A percentile compares a stretch with the other conserved stretches of the same genome.
These are phyloP conservation scores for Beauveria scarabaeidicola DNA, from an alignment of 2,329 filamentous ascomycete genomes.

Conservation along the genomic window DNA sequence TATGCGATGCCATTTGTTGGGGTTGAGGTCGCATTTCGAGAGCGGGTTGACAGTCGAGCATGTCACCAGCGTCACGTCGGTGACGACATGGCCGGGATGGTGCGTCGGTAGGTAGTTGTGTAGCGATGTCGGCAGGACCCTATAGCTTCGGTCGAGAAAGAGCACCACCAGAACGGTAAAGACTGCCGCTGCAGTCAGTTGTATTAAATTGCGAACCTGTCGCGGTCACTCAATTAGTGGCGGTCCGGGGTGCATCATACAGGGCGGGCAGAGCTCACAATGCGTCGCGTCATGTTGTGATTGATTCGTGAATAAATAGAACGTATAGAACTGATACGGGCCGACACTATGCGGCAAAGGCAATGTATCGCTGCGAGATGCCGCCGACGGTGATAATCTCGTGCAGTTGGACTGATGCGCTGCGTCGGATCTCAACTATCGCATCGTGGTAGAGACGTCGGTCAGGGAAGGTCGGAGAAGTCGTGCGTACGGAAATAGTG, in stretches of 20 bases:
- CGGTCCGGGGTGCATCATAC: background rate
- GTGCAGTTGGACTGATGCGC: background rate
- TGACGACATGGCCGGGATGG: slow-evolving; percentile 75
- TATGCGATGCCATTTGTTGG: slow-evolving; percentile 66
- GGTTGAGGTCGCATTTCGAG: slow-evolving; percentile 66
- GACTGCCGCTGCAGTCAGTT: slow-evolving; percentile 59
- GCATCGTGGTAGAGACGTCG: slow-evolving; percentile 2
- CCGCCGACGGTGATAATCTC: background rate
- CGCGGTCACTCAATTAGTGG: slow-evolving; percentile 9
- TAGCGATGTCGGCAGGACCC: slow-evolving; percentile 74
- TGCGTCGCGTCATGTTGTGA: slow-evolving; percentile 17
- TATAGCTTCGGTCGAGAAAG: slow-evolving; percentile 81
- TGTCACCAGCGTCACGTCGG: slow-evolving; percentile 69
- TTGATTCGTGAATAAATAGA: background rate
- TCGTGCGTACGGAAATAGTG: background rate
- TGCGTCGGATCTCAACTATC: slow-evolving; percentile 4
- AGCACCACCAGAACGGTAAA: slow-evolving; percentile 65
- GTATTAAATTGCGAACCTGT: slow-evolving; percentile 60
- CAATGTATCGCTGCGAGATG: background rate
- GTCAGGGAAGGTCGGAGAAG: background rate
- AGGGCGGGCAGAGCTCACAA: background rate
- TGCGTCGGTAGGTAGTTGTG: slow-evolving; percentile 83
- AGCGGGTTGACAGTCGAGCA: slow-evolving; percentile 70
- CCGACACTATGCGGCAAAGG: background rate
- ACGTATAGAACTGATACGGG: background rate